phyloP scores from a whole-genome alignment of 768 basidiomycete species.

The Serendipita sp. region DNA sequence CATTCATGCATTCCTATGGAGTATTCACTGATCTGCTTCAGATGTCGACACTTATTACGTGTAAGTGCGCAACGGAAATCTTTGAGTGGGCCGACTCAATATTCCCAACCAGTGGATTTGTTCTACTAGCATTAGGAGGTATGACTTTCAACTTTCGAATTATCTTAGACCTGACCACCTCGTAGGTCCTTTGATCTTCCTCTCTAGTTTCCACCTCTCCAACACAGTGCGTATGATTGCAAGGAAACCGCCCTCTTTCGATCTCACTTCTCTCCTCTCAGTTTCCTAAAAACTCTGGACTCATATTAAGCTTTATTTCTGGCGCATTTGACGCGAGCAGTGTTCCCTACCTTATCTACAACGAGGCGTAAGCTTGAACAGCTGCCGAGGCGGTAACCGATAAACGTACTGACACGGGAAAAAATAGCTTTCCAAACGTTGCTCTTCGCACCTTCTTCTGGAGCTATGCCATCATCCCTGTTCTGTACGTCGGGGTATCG shows the following conservation, averaged over 20 bases:
- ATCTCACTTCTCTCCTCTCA: not conserved
- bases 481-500: slow-evolving; percentile 16
- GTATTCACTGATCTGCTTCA: not conserved
- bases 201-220: slow-evolving; percentile 24
- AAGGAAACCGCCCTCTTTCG: not conserved
- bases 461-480: slow-evolving; percentile 20
- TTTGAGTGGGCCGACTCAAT: not conserved
- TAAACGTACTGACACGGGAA: too few species aligned
- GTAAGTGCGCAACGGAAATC: not conserved
- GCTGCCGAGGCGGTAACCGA: too few species aligned
- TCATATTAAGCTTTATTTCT: slow-evolving; percentile 23
- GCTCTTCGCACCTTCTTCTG: slow-evolving; percentile 22
- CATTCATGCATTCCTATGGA: not conserved
- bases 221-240: slow-evolving; percentile 16
- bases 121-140: slow-evolving; percentile 22
- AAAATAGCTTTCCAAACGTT: slow-evolving; percentile 6
- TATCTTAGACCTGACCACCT: not conserved
- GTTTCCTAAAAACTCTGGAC: slow-evolving; percentile 23
- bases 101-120: slow-evolving; percentile 17
- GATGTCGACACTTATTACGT: slow-evolving; percentile 8
- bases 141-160: not conserved
- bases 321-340: slow-evolving; percentile 26
- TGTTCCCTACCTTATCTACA: slow-evolving; percentile 22
- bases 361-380: slow-evolving; percentile 14
- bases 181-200: slow-evolving; percentile 22